Evolutionary conservation across 169 alveolate genomes (phyloP), one percentile per base, ranked within the genome.

Genomic region (Cardiosporidium cionae): DNA sequence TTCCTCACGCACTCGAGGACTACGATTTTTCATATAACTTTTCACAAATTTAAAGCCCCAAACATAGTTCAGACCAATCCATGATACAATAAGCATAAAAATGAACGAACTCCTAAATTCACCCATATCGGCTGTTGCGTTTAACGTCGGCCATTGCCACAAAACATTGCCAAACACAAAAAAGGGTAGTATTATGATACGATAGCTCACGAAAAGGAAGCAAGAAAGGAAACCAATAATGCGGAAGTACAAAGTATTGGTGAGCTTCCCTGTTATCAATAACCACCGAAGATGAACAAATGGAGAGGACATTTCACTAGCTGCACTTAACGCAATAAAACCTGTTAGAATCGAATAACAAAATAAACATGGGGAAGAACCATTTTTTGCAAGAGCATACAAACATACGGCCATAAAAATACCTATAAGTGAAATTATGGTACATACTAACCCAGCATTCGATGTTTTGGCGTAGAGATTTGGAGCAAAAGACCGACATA

Each of bases 251-350:
- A 27, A 33, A 25, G 5, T 32, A 3, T 23, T 23, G 23, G 62
- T 64, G 23, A 37, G 73, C 5, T 64, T 64, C 23, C 44, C 44
- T 29, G 35, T 58, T 1, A 67, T 16, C 31, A 70, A 33, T 33
- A 70, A 53, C 76, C 76, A 70, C 0, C 76, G 67, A 22, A 70
- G 31, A 29, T 70, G 76, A 4, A 70, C 53, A 7, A 70, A 70
- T 3, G 76, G 76, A n/a, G 76, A 52, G 37, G 76, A 70, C 23
- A 70, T 28, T 34, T 70, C 76, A 34, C 70, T 70, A 34, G 23
- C 29, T 16, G 69, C 70, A 9, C 44, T 35, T 25, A 70, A 9
- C 34, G 66, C 52, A 34, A 53, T 25, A 4, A 70, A 29, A 52
- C 76, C 76, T 70, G 16, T 3, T n/a, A 67, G 25, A 63, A 6